phyloP scores from a whole-genome alignment of 108 stramenopile genomes.

The Skeletonema marinoi region DNA sequence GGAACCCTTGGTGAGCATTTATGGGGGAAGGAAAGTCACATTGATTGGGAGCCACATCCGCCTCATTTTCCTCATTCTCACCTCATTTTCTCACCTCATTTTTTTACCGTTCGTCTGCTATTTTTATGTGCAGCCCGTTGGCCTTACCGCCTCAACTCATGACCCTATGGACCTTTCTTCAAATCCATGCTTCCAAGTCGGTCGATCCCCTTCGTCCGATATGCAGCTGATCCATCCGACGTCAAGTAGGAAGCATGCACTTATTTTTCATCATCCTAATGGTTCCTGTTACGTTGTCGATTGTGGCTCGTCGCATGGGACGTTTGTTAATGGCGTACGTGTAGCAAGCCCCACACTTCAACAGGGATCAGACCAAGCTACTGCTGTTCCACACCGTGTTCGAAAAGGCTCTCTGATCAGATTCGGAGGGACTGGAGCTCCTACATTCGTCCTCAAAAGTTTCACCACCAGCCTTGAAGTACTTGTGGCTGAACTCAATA shows the following conservation, averaged over 20 bases:
- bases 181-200: constrained; percentile 68
- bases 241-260: constrained; percentile 74
- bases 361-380: constrained; percentile 29
- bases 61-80: background rate
- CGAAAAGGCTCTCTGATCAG: constrained; percentile 74
- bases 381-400: constrained; percentile 69
- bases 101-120: background rate
- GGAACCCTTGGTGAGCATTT: background rate
- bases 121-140: constrained; percentile 62
- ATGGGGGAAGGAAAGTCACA: background rate
- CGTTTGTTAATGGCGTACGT: constrained; percentile 73
- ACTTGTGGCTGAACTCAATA: constrained; percentile 23
- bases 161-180: constrained; percentile 64
- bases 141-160: constrained; percentile 59
- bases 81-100: background rate
- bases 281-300: constrained; percentile 83
- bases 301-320: constrained; percentile 83
- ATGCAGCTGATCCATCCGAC: constrained; percentile 73
- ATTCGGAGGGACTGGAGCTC: constrained; percentile 82
- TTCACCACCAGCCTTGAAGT: constrained; percentile 58
- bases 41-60: background rate
- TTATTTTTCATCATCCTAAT: constrained; percentile 86
- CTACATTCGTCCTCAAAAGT: constrained; percentile 76
- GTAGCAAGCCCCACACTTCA: constrained; percentile 48
- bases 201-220: constrained; percentile 71